Base-by-base conservation (phyloP, 495 filamentous ascomycete genomes). In the Collariella sp. region DNA sequence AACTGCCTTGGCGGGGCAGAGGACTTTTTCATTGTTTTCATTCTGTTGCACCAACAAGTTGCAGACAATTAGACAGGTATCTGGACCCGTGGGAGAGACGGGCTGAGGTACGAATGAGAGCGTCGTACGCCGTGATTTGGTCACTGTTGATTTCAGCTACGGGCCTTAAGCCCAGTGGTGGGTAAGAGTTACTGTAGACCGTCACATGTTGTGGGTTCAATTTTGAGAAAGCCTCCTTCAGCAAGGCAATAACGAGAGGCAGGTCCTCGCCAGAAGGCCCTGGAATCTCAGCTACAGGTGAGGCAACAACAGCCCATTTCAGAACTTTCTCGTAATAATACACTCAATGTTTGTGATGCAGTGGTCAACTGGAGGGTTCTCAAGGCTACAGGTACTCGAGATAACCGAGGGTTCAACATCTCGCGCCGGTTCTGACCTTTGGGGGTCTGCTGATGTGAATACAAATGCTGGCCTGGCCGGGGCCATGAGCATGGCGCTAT, bases 21-120 rank as follows among this genome's bases (percentile, higher is more conserved):
- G n/a, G n/a, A n/a, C n/a, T n/a, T n/a, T n/a, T n/a, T n/a, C n/a
- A n/a, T n/a, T n/a, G n/a, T n/a, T n/a, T n/a, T n/a, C n/a, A n/a
- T 43, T 49, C 11, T 65, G 60, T 0, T 62, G 67, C 33, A 71
- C 46, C 35, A 67, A 24, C 58, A 61, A 60, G 47, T 71, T 65
- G 40, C 48, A 54, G 5, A 71, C 51, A 5, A 71, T 54, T 1
- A 67, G 52, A 2, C 59, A 40, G 19, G 67, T 70, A 24, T 64
- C 54, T 0, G 50, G 52, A 2, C 52, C 57, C 70, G 80, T 66
- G 12, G n/a, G n/a, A n/a, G n/a, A n/a, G n/a, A n/a, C n/a, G n/a
- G n/a, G n/a, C n/a, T n/a, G n/a, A n/a, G n/a, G n/a, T n/a, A n/a
- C n/a, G n/a, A n/a, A n/a, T n/a, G n/a, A n/a, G n/a, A n/a, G n/a